Conservation (phyloP, 495 filamentous ascomycete species). For the Daldinia decipiens region DNA sequence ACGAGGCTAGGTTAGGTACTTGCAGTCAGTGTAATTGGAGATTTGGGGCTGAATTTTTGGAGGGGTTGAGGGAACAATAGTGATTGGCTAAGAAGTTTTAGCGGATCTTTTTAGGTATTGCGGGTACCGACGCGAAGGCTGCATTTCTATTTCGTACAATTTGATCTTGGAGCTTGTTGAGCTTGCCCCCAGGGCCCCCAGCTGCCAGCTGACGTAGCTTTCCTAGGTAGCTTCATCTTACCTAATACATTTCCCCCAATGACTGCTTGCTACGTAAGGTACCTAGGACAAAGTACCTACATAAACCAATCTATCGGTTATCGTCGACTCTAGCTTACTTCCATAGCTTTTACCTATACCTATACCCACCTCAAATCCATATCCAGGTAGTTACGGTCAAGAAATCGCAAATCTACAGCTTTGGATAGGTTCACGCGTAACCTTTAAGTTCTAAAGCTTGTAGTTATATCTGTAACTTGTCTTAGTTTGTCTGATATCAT, state of each 20-base stretch:
- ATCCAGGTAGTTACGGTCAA: conserved; percentile 6
- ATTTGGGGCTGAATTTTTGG: conserved; percentile 19
- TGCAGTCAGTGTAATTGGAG: not conserved
- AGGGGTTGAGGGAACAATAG: conserved; percentile 16
- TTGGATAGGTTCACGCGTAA: conserved; percentile 7
- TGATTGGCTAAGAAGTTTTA: conserved; percentile 13
- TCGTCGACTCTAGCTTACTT: conserved; percentile 10
- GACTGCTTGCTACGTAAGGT: conserved; percentile 7
- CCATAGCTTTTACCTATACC: not conserved
- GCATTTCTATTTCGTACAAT: too few species aligned
- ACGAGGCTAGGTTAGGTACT: conserved; percentile 15
- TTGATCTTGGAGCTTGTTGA: too few species aligned
- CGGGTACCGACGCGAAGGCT: too few species aligned
- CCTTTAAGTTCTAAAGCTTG: conserved; percentile 10
- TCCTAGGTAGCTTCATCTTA: not conserved
- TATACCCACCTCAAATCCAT: not conserved
- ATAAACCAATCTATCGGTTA: conserved; percentile 6
- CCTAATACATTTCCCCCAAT: conserved; percentile 17
- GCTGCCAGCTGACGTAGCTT: conserved; percentile 31
- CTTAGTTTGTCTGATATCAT: conserved; percentile 4
- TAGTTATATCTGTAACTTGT: not conserved
- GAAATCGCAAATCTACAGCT: conserved; percentile 4
- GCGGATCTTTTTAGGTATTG: not conserved
- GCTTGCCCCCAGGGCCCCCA: too few species aligned
- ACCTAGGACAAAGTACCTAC: not conserved